Evolutionary conservation across 805 yeast genomes (phyloP), one percentile per base, ranked within the genome.

Genomic region (Myxozyma vanderwaltii): DNA sequence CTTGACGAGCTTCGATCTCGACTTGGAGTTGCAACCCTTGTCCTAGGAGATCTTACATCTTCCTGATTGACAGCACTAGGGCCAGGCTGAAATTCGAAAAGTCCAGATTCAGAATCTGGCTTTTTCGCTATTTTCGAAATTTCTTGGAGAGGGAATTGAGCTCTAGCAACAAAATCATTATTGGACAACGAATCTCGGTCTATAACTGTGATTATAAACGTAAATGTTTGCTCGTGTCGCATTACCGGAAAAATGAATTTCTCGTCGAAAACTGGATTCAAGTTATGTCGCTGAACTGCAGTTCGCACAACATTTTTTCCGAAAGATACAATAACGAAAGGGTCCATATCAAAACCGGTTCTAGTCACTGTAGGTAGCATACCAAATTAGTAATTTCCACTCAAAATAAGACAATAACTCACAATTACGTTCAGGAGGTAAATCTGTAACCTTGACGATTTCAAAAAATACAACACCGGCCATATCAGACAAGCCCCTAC

Each of bases 271-370:
- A 85, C 79, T 0, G 99, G 99, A 55, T 86, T 85, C 52, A 89
- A 72, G 0, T 89, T 86, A 71, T 92, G 97, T 23, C 88, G 81
- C 65, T 85, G 81, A 85, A 91, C 86, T 10, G 91, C 85, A 0
- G 97, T 91, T 65, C 95, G 82, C 72, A 83, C 92, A 0, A 92
- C 90, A 65, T 86, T 86, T 67, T 88, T 86, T 8, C 97, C 97
- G 72, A 92, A 90, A 0, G 96, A 85, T 0, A 90, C 86, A 19
- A 92, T 90, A 2, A 92, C 92, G 74, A 92, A 94, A 1, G 98
- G 98, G 70, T 94, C 99, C 95, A 94, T 89, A 72, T 91, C 96
- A 69, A 88, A 92, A 0, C 91, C 86, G 23, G 89, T 82, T 8
- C 91, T 77, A 0, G 88, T 83, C 15, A 88, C 75, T 59, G 40